Conservation (phyloP, 139 green algal genomes). For the Picochlorum sp. region DNA sequence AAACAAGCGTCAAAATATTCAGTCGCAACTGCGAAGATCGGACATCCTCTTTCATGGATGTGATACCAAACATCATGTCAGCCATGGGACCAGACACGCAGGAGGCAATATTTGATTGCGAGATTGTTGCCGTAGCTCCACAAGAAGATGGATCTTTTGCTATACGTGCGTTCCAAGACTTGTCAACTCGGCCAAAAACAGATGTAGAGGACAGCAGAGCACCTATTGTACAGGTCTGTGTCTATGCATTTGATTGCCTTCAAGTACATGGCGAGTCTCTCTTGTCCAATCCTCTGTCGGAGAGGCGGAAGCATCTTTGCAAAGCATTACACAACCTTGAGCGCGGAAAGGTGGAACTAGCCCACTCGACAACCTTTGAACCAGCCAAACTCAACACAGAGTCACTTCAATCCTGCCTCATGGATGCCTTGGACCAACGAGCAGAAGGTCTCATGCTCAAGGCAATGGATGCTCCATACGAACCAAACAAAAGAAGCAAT, state of each 20-base stretch:
- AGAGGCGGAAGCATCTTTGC: constrained; percentile 32
- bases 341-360: constrained; percentile 63
- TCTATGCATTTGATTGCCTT: constrained; percentile 86
- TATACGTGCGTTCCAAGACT: constrained; percentile 77
- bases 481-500: constrained; percentile 62
- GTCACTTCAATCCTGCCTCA: constrained; percentile 43
- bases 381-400: background rate
- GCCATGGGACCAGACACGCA: constrained; percentile 11
- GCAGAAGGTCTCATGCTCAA: constrained; percentile 84
- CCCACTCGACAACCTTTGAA: constrained; percentile 26
- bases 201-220: background rate
- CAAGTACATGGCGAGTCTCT: constrained; percentile 50
- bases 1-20: constrained; percentile 59
- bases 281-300: constrained; percentile 40
- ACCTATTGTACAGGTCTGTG: constrained; percentile 51
- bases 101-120: constrained; percentile 55
- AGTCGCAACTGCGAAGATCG: constrained; percentile 74
- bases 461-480: constrained; percentile 48
- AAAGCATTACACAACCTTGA: constrained; percentile 32
- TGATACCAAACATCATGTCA: constrained; percentile 31
- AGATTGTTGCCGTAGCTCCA: constrained; percentile 74
- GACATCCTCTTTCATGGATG: constrained; percentile 60
- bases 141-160: constrained; percentile 9
- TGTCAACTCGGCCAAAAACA: constrained; percentile 56
- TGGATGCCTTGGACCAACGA: constrained; percentile 44